These are phyloP conservation scores for Pseudogymnoascus sp. DNA, from an alignment of 2,329 filamentous ascomycete species.

Conservation along the genomic window DNA sequence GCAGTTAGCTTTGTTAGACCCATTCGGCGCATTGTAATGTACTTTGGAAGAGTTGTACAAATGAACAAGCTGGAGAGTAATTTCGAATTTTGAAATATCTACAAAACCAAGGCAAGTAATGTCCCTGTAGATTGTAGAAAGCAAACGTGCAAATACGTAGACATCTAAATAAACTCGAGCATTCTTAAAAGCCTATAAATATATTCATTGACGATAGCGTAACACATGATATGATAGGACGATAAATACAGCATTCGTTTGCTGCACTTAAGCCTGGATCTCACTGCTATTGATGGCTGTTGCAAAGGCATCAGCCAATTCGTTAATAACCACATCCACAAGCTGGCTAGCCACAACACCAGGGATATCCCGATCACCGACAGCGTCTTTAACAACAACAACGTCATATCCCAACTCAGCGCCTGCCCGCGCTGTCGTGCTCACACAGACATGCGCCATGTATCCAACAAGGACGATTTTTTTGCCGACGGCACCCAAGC, in stretches of 20 bases:
- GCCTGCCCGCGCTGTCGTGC: constrained; percentile 53
- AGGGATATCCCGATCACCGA: constrained; percentile 60
- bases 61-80: no score
- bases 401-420: constrained; percentile 56
- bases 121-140: no score
- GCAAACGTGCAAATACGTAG: neutral
- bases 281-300: constrained; percentile 41
- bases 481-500: constrained; percentile 34
- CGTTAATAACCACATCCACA: constrained; percentile 42
- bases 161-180: neutral
- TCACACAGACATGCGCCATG: constrained; percentile 60
- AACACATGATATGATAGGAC: neutral
- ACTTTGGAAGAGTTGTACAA: neutral
- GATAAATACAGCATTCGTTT: neutral
- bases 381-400: constrained; percentile 50
- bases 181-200: neutral
- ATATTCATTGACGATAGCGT: neutral
- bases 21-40: neutral
- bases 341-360: constrained; percentile 49
- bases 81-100: no score
- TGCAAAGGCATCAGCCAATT: constrained; percentile 56
- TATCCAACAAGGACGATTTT: constrained; percentile 57
- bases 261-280: constrained; percentile 12
- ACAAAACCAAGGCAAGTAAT: no score
- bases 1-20: neutral